These are phyloP conservation scores for Eimeria brunetti DNA, from an alignment of 169 alveolate genomes.

Conservation along the genomic window DNA sequence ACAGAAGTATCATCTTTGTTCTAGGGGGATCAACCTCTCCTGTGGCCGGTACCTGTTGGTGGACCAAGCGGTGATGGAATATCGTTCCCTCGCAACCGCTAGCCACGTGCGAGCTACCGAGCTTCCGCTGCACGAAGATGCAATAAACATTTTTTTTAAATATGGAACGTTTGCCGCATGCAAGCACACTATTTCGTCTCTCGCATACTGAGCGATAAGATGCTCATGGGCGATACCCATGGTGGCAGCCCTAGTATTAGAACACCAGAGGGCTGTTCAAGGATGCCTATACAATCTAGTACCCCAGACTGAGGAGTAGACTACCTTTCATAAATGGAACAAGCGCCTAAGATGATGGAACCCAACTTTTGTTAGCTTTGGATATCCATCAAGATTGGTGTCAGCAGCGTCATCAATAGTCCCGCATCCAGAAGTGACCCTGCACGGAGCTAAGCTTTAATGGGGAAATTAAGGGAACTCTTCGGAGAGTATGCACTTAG, in stretches of 20 bases:
- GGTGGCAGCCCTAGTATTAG: neutral
- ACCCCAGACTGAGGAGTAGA: neutral
- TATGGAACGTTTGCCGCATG: neutral
- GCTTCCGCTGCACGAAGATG: neutral
- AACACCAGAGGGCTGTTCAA: neutral
- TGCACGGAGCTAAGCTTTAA: neutral
- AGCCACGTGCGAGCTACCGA: neutral
- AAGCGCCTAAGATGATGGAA: neutral
- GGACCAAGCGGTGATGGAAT: conserved; percentile 84
- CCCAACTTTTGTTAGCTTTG: neutral
- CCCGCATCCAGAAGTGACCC: conserved; percentile 67
- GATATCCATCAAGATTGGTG: neutral
- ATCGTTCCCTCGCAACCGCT: conserved; percentile 80
- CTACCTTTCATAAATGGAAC: neutral
- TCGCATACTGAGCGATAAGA: neutral
- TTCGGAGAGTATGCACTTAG: neutral
- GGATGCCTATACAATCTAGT: neutral
- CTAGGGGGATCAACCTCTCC: conserved; percentile 82
- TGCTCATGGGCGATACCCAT: neutral
- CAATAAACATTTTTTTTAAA: neutral
- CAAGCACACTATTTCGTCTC: conserved; percentile 16
- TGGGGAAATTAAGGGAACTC: neutral
- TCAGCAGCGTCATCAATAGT: neutral
- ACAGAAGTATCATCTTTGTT: neutral
- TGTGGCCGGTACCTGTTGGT: conserved; percentile 85